Base-by-base conservation (phyloP, 441 rosid species). In the Macaranga tanarius region DNA sequence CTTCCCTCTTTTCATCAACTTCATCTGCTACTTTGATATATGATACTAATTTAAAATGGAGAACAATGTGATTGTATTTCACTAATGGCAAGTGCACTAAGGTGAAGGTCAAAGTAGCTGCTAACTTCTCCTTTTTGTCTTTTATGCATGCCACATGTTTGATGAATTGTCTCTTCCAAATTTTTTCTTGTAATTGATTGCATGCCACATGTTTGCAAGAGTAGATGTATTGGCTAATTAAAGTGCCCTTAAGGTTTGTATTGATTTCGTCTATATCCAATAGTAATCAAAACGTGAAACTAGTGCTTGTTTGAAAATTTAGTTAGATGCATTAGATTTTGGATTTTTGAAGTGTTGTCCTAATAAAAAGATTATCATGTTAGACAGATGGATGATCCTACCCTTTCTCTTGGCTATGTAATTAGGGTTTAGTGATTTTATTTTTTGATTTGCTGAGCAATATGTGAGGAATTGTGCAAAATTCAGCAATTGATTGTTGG, bases 41-140 rank as follows among this genome's bases (percentile, higher is more conserved):
- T n/a, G 44, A 75, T 69, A 62, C 34, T 20, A 16, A 23, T 54
- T 25, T 54, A 44, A 84, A 86, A 34, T 90, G 97, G 96, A 85
- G 79, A 77, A 96, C 95, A 31, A 85, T 86, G 92, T 95, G 99
- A 67, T 77, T 95, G 92, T 91, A 95, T 80, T 75, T 81, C 84
- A 83, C 96, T 16, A 97, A 95, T 44, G 96, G 89, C 47, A 91
- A 83, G 74, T 95, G 99, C 79, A 85, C 88, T 65, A 89, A 71
- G 97, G 97, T 95, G 1, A 64, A 44, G 44, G 12, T 54, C 15
- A 4, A 13, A 34, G 5, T 13, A 38, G 51, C 10, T 9, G 60
- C 45, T 50, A 15, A 5, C 22, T 61, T 15, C 11, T 55, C 11
- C 17, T 34, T 22, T 22, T 4, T 48, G 13, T 9, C 12, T 0